Base-by-base conservation (phyloP, 2,329 filamentous ascomycete species). In the Penicillium capsulatum region DNA sequence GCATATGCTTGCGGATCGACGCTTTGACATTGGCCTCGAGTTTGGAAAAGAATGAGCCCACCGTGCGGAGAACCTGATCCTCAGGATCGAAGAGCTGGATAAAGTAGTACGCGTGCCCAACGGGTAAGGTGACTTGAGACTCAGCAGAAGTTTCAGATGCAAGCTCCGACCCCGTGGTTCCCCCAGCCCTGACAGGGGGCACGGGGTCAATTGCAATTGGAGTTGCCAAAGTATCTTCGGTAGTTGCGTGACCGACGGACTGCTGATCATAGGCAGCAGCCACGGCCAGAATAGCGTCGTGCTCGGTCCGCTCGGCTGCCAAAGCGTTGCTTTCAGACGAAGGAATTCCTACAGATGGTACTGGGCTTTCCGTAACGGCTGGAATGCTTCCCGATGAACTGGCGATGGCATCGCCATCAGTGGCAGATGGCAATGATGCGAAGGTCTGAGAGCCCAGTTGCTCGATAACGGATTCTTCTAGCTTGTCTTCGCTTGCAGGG, bases 61-160 rank as follows among this genome's bases (percentile, higher is more conserved):
- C 53, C 2, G 64, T 65, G 6, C 53, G 57, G 11, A 74, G 54
- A 1, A 52, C 60, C 46, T 74, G 71, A 7, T 61, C 63, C 17
- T 75, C 70, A 10, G 71, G 64, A 41, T 79, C 73, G 47, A 74
- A 77, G 4, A 73, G 50, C 42, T 79, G 73, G 31, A 79, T 58
- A 45, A 73, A 71, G 44, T 70, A 71, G 39, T 71, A 72, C 10
- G 66, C 55, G 38, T 70, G 66, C 4, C 58, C 59, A 16, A 63
- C 55, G 3, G 61, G 61, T 10, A 58, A 35, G 1, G 45, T 35
- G 3, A 55, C 41, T 19, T 54, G 52, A 2, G 50, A 38, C 36
- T 54, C 51, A 9, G 37, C 28, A 2, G 47, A 37, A 4, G 42
- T 17, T 11, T 36, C 39, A 24, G 32, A 31, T 13, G 19, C 15